Evolutionary conservation across 306 rosid species (phyloP).

Genomic region (Vicia sativa): DNA sequence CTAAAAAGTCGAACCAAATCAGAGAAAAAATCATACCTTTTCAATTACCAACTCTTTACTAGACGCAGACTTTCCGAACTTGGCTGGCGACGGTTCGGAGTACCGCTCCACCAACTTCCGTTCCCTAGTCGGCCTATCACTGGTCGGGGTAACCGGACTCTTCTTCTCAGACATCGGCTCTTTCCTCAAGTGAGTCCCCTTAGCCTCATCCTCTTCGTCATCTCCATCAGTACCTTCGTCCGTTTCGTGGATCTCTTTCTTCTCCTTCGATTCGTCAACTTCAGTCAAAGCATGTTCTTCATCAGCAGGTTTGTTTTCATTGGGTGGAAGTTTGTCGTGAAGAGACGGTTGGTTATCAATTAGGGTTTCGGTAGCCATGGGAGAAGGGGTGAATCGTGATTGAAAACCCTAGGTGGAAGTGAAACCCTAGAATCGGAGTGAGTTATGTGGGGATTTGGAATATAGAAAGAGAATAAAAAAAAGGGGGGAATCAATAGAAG

Average conservation of each 20-base stretch:
- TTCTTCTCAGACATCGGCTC: slow-evolving; percentile 11
- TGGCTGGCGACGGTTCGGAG: slow-evolving; percentile 55
- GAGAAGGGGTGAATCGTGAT: neutral
- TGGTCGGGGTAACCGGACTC: slow-evolving; percentile 54
- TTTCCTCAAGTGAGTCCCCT: slow-evolving; percentile 37
- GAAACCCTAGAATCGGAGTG: slow-evolving; percentile 43
- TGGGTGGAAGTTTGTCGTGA: slow-evolving; percentile 2
- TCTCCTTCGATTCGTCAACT: slow-evolving; percentile 15
- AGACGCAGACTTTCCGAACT: slow-evolving; percentile 55
- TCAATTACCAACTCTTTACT: slow-evolving; percentile 67
- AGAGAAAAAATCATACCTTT: slow-evolving; percentile 51
- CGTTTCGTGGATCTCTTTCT: slow-evolving; percentile 12
- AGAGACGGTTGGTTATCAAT: slow-evolving; percentile 58
- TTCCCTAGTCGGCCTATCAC: slow-evolving; percentile 88
- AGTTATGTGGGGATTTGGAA: neutral
- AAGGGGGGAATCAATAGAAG: slow-evolving; percentile 34
- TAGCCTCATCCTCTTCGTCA: slow-evolving; percentile 16
- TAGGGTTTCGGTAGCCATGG: slow-evolving; percentile 79
- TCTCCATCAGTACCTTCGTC: neutral
- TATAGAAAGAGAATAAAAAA: slow-evolving; percentile 4
- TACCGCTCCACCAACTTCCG: slow-evolving; percentile 83
- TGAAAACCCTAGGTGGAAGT: slow-evolving; percentile 45
- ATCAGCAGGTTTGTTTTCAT: neutral
- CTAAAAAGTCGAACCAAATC: neutral
- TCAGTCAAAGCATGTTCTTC: slow-evolving; percentile 5